Evolutionary conservation across 345 rosid genomes (phyloP).

Genomic region (Corchorus olitorius): DNA sequence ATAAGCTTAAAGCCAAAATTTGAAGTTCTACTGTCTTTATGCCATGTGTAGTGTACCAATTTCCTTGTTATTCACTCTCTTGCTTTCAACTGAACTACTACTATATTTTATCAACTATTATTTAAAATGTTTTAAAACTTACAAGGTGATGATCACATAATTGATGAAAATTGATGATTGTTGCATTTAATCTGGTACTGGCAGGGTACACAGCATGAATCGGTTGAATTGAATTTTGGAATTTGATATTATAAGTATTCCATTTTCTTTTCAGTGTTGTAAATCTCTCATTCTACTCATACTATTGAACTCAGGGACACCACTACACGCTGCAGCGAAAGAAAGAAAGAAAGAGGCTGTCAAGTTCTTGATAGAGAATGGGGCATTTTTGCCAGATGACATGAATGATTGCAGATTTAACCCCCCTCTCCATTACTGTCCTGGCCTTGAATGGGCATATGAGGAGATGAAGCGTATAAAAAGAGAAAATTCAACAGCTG

Average conservation of each 20-base stretch:
- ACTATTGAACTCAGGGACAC: conserved; percentile 63
- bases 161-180: neutral
- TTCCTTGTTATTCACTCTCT: neutral
- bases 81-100: neutral
- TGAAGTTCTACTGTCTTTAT: neutral
- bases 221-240: neutral
- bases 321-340: conserved; percentile 88
- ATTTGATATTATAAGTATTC: neutral
- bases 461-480: conserved; percentile 74
- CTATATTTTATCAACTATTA: neutral
- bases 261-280: too few species aligned
- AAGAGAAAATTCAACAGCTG: conserved; percentile 37
- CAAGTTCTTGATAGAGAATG: conserved; percentile 81
- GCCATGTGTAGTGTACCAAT: neutral
- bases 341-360: conserved; percentile 86
- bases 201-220: neutral
- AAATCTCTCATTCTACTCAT: too few species aligned
- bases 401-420: conserved; percentile 84
- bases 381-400: conserved; percentile 88
- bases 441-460: conserved; percentile 96
- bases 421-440: conserved; percentile 95
- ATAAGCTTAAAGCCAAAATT: neutral
- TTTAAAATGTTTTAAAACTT: neutral
- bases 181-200: neutral
- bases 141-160: neutral